These are phyloP conservation scores for Lanzia echinophila DNA, from an alignment of 2,329 filamentous ascomycete species.

Conservation along the genomic window DNA sequence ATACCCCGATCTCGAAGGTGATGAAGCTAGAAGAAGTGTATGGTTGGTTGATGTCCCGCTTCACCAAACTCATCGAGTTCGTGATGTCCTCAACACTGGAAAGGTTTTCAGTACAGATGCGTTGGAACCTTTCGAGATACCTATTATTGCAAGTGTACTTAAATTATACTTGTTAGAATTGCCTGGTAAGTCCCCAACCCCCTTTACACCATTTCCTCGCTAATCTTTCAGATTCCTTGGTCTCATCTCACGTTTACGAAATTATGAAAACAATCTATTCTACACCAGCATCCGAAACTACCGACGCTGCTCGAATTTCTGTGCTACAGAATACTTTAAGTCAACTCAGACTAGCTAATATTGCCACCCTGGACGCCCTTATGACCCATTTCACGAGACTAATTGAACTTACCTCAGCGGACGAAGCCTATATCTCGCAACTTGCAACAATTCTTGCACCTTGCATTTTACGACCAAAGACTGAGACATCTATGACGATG, in stretches of 20 bases:
- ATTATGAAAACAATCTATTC: conserved; percentile 97
- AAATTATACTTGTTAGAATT: conserved; percentile 94
- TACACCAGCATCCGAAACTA: conserved; percentile 67
- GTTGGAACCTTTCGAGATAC: conserved; percentile 84
- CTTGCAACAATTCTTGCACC: conserved; percentile 72
- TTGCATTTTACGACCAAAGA: conserved; percentile 80
- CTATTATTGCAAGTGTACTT: conserved; percentile 84
- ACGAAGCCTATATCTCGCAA: conserved; percentile 72
- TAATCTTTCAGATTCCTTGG: conserved; percentile 70
- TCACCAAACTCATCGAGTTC: conserved; percentile 74
- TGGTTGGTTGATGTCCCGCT: conserved; percentile 93
- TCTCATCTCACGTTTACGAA: conserved; percentile 97
- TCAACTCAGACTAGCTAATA: conserved; percentile 91
- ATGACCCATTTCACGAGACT: conserved; percentile 97
- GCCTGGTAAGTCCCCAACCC: conserved; percentile 58
- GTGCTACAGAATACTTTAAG: conserved; percentile 94
- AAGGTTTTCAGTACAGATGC: conserved; percentile 69
- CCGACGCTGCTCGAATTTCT: conserved; percentile 73
- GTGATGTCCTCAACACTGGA: conserved; percentile 78
- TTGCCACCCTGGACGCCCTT: conserved; percentile 95
- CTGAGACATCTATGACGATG: conserved; percentile 85
- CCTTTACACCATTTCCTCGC: background rate
- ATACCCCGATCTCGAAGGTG: conserved; percentile 94
- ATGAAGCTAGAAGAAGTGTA: conserved; percentile 84
- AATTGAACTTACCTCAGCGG: conserved; percentile 93